Conservation (phyloP, 305 asterid species). For the Solanum hybrid region DNA sequence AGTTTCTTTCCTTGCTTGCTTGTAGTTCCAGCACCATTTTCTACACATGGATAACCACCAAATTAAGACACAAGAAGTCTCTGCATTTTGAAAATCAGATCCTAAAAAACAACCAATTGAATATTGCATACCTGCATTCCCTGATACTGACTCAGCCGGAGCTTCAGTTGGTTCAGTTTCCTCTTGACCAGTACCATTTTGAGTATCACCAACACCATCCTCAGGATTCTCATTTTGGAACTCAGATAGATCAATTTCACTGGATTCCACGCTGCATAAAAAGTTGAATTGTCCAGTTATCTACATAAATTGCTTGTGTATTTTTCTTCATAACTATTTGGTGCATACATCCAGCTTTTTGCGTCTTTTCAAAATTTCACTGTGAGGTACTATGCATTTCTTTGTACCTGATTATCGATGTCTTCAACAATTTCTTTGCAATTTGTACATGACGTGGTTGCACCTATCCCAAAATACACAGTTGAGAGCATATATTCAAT, state of each 20-base stretch:
- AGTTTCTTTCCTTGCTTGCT: constrained; percentile 61
- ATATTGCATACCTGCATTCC: constrained; percentile 21
- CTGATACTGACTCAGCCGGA: constrained; percentile 34
- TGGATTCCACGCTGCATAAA: constrained; percentile 78
- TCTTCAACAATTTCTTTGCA: constrained; percentile 77
- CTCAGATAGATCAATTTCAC: constrained; percentile 90
- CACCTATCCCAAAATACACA: constrained; percentile 39
- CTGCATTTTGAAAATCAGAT: background rate
- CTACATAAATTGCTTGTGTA: constrained; percentile 1
- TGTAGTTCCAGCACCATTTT: constrained; percentile 30
- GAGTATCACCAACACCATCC: constrained; percentile 31
- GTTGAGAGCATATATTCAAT: background rate
- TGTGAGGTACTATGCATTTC: constrained; percentile 8
- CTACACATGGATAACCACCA: constrained; percentile 17
- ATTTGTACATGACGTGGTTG: constrained; percentile 56
- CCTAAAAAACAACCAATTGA: background rate
- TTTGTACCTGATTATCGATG: constrained; percentile 69
- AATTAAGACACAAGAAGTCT: background rate
- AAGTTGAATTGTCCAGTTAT: constrained; percentile 8
- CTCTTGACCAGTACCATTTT: constrained; percentile 29
- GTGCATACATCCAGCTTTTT: background rate
- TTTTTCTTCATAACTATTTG: background rate
- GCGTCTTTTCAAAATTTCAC: background rate
- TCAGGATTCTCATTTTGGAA: constrained; percentile 57
- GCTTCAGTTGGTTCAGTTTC: constrained; percentile 22